phyloP scores from a whole-genome alignment of 2,329 filamentous ascomycete genomes.

The Colletotrichum limetticola region DNA sequence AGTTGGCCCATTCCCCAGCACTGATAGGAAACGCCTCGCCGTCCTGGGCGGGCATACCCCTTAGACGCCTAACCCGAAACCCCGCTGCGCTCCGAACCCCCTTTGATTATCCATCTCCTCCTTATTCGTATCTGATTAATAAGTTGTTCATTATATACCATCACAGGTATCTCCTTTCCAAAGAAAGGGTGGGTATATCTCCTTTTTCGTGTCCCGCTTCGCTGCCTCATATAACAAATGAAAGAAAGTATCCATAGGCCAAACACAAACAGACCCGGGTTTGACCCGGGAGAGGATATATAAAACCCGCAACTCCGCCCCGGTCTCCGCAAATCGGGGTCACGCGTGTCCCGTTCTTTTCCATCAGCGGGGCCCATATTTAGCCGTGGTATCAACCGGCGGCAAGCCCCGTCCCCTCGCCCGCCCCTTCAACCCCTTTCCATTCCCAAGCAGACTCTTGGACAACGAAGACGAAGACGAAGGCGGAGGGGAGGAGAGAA shows the following conservation, averaged over 20 bases:
- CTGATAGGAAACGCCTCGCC: too few relatives aligned
- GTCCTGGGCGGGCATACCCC: too few relatives aligned
- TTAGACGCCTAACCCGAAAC: too few relatives aligned
- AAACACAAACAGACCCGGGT: not conserved
- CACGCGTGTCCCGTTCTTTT: not conserved
- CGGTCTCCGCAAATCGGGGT: too few relatives aligned
- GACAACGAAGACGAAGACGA: not conserved
- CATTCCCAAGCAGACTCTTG: not conserved
- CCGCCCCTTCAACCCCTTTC: not conserved
- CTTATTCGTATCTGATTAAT: not conserved
- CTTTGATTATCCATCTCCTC: not conserved
- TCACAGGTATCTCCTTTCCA: not conserved
- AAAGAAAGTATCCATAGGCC: not conserved
- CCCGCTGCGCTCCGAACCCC: too few relatives aligned
- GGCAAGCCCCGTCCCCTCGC: conserved; percentile 11
- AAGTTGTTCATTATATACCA: not conserved
- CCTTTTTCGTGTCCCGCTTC: not conserved
- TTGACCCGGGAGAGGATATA: not conserved
- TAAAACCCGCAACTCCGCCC: not conserved
- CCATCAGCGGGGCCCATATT: not conserved
- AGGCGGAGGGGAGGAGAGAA: not conserved
- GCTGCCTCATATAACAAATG: not conserved
- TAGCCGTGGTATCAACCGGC: conserved; percentile 18
- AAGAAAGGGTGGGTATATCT: not conserved
- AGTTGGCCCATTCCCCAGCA: too few relatives aligned